Evolutionary conservation across 148 eudicot genomes (phyloP), one percentile per base, ranked within the genome.

Genomic region (Nyssa sinensis): DNA sequence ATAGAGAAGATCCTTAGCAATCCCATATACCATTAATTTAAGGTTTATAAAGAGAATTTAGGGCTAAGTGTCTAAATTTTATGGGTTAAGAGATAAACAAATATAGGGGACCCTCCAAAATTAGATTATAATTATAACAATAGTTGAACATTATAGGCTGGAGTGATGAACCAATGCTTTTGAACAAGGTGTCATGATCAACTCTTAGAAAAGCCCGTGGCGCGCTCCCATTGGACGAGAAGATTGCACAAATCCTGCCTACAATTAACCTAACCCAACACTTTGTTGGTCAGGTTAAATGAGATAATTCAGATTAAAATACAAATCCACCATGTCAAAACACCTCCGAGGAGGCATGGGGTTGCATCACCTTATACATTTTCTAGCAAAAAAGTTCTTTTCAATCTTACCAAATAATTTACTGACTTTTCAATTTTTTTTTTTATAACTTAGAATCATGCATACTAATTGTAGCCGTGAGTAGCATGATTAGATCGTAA

Each of bases 221-320:
- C 23, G 17, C 29, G 14, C 11, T 27, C 37, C 37, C 28, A 3
- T 24, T 28, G 59, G 71, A 16, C 35, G 16, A 74, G 39, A 24
- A 53, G 70, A 74, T 74, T 65, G 28, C 49, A 17, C 63, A 55
- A 74, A 65, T 74, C 77, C 33, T 51, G 77, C 64, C 77, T 65
- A 74, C 25, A 31, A 65, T n/a, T n/a, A n/a, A n/a, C 41, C 70
- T 64, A 64, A 65, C 34, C 77, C 77, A 74, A 47, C 31, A 23
- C 64, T 66, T 37, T 57, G 39, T 57, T 67, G 32, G 44, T 21
- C 28, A n/a, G n/a, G n/a, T n/a, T n/a, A n/a, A n/a, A n/a, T n/a
- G n/a, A n/a, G n/a, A n/a, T n/a, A n/a, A n/a, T n/a, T n/a, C n/a
- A n/a, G n/a, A n/a, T 55, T 19, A 55, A 55, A 55, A 55, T 55